Percentiles rank a stretch among this genome's conserved stretches.
Evolutionary conservation across 805 yeast genomes (phyloP).

Genomic region (Vanderwaltozyma yarrowii): DNA sequence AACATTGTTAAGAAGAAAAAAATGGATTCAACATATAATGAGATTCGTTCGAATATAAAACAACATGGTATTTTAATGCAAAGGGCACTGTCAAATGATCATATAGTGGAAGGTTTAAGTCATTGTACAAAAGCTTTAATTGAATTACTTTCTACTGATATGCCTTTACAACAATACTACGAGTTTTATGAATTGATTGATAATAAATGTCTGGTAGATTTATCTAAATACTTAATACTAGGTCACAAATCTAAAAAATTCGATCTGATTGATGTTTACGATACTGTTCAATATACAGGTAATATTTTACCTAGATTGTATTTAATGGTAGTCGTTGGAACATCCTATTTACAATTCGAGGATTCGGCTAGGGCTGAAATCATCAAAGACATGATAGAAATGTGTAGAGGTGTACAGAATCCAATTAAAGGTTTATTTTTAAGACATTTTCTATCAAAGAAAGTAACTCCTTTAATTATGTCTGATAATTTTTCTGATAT

Average conservation of each 20-base stretch:
- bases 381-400: conserved; percentile 92
- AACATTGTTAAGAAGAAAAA: no score
- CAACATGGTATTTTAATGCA: conserved; percentile 71
- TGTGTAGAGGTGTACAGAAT: conserved; percentile 95
- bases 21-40: neutral
- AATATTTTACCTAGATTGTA: conserved; percentile 87
- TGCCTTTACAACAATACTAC: conserved; percentile 87
- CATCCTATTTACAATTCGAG: conserved; percentile 68
- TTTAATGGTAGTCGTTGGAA: conserved; percentile 91
- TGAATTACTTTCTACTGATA: conserved; percentile 63
- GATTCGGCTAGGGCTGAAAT: conserved; percentile 79
- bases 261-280: conserved; percentile 77
- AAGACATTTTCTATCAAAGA: conserved; percentile 81
- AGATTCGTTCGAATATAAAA: conserved; percentile 33
- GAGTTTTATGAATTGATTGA: conserved; percentile 77
- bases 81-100: conserved; percentile 55
- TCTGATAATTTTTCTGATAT: conserved; percentile 5
- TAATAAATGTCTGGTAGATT: conserved; percentile 58
- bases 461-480: conserved; percentile 36
- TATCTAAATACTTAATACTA: conserved; percentile 55
- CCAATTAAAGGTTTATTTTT: conserved; percentile 88
- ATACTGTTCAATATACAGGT: conserved; percentile 90
- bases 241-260: conserved; percentile 54
- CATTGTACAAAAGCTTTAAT: conserved; percentile 75
- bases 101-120: conserved; percentile 77